phyloP scores from a whole-genome alignment of 2,329 filamentous ascomycete genomes.

The Magnaporthiopsis rhizophila region DNA sequence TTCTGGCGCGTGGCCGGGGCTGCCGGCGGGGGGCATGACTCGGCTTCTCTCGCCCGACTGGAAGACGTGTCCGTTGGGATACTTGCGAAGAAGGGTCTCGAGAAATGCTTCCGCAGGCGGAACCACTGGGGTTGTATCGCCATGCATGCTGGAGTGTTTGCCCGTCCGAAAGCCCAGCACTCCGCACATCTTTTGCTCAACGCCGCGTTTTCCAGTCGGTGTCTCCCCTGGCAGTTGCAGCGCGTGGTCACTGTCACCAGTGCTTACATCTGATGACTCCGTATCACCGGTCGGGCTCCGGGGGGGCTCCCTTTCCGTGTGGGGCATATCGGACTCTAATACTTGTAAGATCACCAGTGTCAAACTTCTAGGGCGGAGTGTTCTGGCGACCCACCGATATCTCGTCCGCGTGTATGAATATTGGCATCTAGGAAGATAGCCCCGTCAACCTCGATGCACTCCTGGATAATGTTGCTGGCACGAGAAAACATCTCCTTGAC shows the following conservation, averaged over 20 bases:
- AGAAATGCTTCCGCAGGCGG: slow-evolving; percentile 10
- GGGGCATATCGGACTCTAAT: neutral
- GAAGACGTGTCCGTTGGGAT: slow-evolving; percentile 15
- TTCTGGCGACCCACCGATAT: slow-evolving; percentile 16
- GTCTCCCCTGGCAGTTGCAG: neutral
- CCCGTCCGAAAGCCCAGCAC: slow-evolving; percentile 32
- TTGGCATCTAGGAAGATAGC: slow-evolving; percentile 26
- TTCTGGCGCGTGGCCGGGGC: neutral
- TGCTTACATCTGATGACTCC: no score
- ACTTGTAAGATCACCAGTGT: slow-evolving; percentile 10
- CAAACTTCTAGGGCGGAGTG: slow-evolving; percentile 14
- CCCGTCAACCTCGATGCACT: slow-evolving; percentile 34
- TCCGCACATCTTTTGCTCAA: slow-evolving; percentile 16
- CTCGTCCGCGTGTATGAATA: slow-evolving; percentile 12
- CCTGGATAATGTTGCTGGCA: slow-evolving; percentile 33
- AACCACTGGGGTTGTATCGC: slow-evolving; percentile 11
- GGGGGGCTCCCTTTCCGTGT: slow-evolving; percentile 1
- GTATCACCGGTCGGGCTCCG: no score
- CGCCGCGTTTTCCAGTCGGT: no score
- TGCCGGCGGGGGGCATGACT: neutral
- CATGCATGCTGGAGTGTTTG: slow-evolving; percentile 24
- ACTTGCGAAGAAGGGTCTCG: neutral
- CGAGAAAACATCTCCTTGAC: slow-evolving; percentile 27
- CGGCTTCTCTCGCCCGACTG: neutral
- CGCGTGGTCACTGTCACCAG: slow-evolving; percentile 6